Conservation (phyloP, 257 asterid genomes). For the Forsythia suspensa region DNA sequence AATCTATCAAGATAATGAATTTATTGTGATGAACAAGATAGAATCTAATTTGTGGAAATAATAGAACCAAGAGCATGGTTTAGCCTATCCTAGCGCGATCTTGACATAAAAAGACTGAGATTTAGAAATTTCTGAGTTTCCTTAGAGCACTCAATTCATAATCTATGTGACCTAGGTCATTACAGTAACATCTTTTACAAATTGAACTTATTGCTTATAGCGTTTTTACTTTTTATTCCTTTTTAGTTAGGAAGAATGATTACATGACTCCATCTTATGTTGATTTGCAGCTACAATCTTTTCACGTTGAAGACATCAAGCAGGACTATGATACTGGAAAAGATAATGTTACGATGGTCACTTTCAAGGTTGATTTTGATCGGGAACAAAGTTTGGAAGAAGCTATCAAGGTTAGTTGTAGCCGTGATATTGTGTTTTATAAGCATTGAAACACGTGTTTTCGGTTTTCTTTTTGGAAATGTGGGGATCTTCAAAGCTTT, state of each 20-base stretch:
- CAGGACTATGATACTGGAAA: conserved; percentile 95
- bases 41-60: background rate
- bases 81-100: conserved; percentile 1
- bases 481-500: background rate
- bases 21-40: background rate
- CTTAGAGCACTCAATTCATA: background rate
- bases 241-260: background rate
- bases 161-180: background rate
- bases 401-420: conserved; percentile 71
- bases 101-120: conserved; percentile 7
- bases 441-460: conserved; percentile 30
- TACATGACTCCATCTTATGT: background rate
- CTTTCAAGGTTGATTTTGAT: conserved; percentile 87
- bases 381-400: conserved; percentile 70
- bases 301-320: conserved; percentile 85
- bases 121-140: background rate
- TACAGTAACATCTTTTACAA: background rate
- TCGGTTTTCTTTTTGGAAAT: conserved; percentile 6
- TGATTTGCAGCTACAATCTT: conserved; percentile 73
- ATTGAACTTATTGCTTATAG: background rate
- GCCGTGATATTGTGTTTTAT: conserved; percentile 80
- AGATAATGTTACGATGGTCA: conserved; percentile 70
- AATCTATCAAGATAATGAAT: background rate
- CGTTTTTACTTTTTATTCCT: background rate
- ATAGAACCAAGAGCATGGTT: conserved; percentile 11